Evolutionary conservation across 2,329 filamentous ascomycete species (phyloP), one percentile per base, ranked within the genome.

Genomic region (Verticillium klebahnii): DNA sequence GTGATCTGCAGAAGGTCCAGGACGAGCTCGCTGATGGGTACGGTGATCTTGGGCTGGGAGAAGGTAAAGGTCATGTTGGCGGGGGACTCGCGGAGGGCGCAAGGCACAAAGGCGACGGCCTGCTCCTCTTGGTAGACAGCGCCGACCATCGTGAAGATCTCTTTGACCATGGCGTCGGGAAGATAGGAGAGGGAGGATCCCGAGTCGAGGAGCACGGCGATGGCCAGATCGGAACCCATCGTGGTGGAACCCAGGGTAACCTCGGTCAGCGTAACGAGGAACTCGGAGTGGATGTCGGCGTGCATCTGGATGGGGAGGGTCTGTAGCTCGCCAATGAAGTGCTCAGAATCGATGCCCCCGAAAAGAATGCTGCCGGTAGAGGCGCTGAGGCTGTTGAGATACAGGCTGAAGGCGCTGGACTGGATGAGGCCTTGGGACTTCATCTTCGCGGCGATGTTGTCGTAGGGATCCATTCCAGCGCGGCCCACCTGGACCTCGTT

Each of bases 401-500:
- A 93, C 54, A 94, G 75, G 69, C 88, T 91, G 76, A 89, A 93
- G 2, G 89, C 87, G 60, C 84, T 88, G 19, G 88, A 86, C 19
- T 82, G 74, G 66, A 91, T 91, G 58, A 82, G 60, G 8, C 85
- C 86, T 4, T 83, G 78, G 34, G 84, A 74, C 1, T 84, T 84
- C 78, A 93, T 78, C 63, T 84, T 84, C 52, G 84, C 81, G 1
- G 90, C 90, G 7, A 93, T 78, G 71, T 93, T 93, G 54, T 85
- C 74, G 74, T 93, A 93, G 0, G 84, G 62, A 4, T 75, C 62
- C 62, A 78, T 74, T 6, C 82, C 79, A 9, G 80, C 82, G 65
- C 85, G 80, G 59, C 82, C 82, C 56, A 90, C 85, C 67, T 89
- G 86, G 14, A 90, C 91, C 75, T 97, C 93, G 72, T 96, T 95